Conservation (phyloP, 495 filamentous ascomycete genomes). For the Penicilliopsis zonata region DNA sequence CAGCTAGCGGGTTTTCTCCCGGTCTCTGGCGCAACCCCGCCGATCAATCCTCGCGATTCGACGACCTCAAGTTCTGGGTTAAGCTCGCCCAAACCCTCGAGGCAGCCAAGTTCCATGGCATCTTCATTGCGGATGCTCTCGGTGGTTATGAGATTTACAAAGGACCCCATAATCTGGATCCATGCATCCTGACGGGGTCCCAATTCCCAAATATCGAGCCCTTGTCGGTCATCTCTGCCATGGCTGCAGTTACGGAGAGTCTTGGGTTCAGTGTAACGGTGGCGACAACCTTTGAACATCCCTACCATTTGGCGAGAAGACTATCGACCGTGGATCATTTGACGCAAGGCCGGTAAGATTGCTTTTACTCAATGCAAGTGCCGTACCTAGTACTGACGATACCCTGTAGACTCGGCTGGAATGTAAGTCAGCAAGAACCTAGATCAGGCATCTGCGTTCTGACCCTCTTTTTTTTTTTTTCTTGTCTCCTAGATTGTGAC, state of each 20-base stretch:
- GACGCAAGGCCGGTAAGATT: conserved; percentile 42
- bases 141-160: conserved; percentile 58
- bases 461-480: too few species aligned
- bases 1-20: too few species aligned
- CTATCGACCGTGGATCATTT: conserved; percentile 58
- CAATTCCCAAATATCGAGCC: conserved; percentile 57
- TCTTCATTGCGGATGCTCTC: conserved; percentile 44
- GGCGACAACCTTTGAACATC: conserved; percentile 58
- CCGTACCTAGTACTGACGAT: neutral
- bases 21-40: conserved; percentile 42
- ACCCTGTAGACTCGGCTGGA: conserved; percentile 41
- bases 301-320: conserved; percentile 54
- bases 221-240: conserved; percentile 29
- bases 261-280: conserved; percentile 61
- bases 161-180: conserved; percentile 41
- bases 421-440: too few species aligned
- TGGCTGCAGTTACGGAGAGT: conserved; percentile 43
- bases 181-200: conserved; percentile 46
- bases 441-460: too few species aligned
- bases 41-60: conserved; percentile 40
- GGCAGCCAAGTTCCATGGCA: conserved; percentile 40
- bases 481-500: conserved; percentile 41
- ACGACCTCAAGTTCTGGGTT: conserved; percentile 38
- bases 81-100: conserved; percentile 38
- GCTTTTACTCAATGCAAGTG: neutral